Evolutionary conservation across 129 eudicot species (phyloP).

Genomic region (Artemisia annua): DNA sequence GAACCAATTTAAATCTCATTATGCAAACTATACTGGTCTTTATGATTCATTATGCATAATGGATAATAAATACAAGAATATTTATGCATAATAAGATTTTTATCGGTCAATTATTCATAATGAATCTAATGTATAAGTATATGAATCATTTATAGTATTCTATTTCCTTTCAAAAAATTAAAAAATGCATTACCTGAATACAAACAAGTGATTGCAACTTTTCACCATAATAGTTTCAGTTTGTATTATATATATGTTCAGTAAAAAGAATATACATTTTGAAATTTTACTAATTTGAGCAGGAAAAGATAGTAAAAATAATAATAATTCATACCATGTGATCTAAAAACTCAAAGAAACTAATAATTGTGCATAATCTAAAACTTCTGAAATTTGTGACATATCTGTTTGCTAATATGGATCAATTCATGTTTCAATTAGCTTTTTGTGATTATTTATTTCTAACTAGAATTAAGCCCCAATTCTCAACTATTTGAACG

Average conservation of each 20-base stretch:
- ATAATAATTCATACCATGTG: neutral
- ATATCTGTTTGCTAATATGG: neutral
- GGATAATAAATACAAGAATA: too few relatives aligned
- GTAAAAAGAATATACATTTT: neutral
- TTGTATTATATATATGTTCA: constrained; percentile 7
- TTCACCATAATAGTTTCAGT: constrained; percentile 3
- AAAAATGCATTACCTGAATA: constrained; percentile 3
- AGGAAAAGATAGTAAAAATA: neutral
- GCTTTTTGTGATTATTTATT: neutral
- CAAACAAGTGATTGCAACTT: constrained; percentile 19
- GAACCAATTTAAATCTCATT: too few relatives aligned
- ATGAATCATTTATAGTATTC: neutral
- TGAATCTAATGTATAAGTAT: too few relatives aligned
- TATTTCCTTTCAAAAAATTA: constrained; percentile 1
- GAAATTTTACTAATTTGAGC: neutral
- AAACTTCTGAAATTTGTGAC: neutral
- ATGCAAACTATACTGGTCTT: too few relatives aligned
- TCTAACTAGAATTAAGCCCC: neutral
- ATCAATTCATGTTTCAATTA: neutral
- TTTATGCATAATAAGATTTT: too few relatives aligned
- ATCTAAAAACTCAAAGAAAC: neutral
- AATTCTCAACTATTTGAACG: too few relatives aligned
- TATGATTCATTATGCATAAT: too few relatives aligned
- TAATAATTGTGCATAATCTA: neutral
- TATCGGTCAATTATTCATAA: too few relatives aligned